Conservation (phyloP, 2,329 filamentous ascomycete species). For the Hypomyces perniciosus region DNA sequence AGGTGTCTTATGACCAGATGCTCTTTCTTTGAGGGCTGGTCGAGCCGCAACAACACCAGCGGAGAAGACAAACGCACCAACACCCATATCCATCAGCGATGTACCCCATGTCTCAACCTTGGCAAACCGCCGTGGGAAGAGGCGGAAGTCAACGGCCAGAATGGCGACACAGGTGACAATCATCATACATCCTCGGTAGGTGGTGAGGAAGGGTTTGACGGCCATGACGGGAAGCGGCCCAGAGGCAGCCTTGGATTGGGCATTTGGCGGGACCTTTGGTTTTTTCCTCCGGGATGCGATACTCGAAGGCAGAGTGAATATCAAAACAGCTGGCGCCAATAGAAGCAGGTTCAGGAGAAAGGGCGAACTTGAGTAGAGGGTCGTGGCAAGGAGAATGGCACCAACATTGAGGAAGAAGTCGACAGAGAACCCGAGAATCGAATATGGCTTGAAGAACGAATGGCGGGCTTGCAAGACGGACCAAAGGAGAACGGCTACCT, state of each 20-base stretch:
- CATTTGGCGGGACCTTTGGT: slow-evolving; percentile 37
- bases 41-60: slow-evolving; percentile 86
- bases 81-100: slow-evolving; percentile 96
- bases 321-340: slow-evolving; percentile 60
- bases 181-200: slow-evolving; percentile 88
- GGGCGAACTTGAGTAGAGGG: slow-evolving; percentile 72
- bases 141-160: slow-evolving; percentile 88
- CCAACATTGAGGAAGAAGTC: slow-evolving; percentile 87
- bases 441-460: slow-evolving; percentile 75
- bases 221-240: slow-evolving; percentile 49
- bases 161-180: slow-evolving; percentile 85
- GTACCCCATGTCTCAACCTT: slow-evolving; percentile 99
- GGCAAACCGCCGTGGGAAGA: slow-evolving; percentile 90
- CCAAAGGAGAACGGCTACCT: slow-evolving; percentile 83
- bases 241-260: slow-evolving; percentile 29
- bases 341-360: slow-evolving; percentile 70
- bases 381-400: slow-evolving; percentile 76
- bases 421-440: slow-evolving; percentile 58
- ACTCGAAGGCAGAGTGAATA: slow-evolving; percentile 48
- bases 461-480: slow-evolving; percentile 79
- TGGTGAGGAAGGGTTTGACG: slow-evolving; percentile 85
- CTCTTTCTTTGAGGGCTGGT: slow-evolving; percentile 64
- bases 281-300: slow-evolving; percentile 37
- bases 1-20: slow-evolving; percentile 43
- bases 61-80: slow-evolving; percentile 95